Percentiles rank a stretch among this genome's conserved stretches.
Conservation (phyloP, 2,329 filamentous ascomycete genomes). For the Didymella arachidicola region DNA sequence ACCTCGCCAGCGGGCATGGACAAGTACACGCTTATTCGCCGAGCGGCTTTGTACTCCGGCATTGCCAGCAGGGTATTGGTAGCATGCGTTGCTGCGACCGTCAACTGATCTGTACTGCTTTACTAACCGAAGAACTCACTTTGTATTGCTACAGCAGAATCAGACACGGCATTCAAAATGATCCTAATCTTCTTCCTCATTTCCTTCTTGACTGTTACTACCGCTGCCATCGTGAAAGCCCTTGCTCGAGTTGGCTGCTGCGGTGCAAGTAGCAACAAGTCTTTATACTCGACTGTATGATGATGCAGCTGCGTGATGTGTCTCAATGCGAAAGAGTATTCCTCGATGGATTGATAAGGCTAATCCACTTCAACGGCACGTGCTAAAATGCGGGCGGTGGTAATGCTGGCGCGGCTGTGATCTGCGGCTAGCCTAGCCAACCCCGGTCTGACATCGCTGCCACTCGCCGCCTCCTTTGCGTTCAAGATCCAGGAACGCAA, state of each 20-base stretch:
- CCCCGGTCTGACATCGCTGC: constrained; percentile 30
- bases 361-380: constrained; percentile 5
- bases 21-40: constrained; percentile 82
- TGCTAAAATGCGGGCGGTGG: constrained; percentile 26
- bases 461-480: constrained; percentile 20
- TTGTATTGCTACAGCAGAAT: constrained; percentile 70
- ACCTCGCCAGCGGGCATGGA: constrained; percentile 92
- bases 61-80: constrained; percentile 71
- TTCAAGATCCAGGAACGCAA: constrained; percentile 27
- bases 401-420: constrained; percentile 30
- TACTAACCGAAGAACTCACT: constrained; percentile 62
- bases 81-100: constrained; percentile 66
- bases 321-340: neutral
- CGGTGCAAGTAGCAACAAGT: constrained; percentile 19
- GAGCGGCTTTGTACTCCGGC: constrained; percentile 77
- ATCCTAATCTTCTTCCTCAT: constrained; percentile 75
- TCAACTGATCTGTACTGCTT: constrained; percentile 19
- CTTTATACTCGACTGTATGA: neutral
- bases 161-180: constrained; percentile 66
- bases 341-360: constrained; percentile 3
- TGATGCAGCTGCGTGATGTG: neutral
- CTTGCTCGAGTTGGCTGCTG: constrained; percentile 3
- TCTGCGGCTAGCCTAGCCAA: constrained; percentile 40
- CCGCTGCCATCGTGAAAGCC: constrained; percentile 53
- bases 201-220: constrained; percentile 77